Percentiles rank a stretch among this genome's conserved stretches.
These are phyloP conservation scores for Penicillium nucicola DNA, from an alignment of 495 filamentous ascomycete genomes.

Conservation along the genomic window DNA sequence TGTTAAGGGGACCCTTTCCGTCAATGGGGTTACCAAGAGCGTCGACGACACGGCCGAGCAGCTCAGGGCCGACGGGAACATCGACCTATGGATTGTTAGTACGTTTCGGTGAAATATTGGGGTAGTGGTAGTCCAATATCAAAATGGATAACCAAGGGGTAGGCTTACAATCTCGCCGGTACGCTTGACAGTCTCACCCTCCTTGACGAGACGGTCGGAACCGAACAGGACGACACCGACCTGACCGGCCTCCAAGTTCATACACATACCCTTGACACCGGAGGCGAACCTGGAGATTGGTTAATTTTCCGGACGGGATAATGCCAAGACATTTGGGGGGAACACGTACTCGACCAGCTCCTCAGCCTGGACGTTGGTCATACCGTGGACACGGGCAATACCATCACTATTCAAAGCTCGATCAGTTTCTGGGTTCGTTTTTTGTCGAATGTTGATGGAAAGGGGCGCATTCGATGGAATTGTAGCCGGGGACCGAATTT, in stretches of 20 bases:
- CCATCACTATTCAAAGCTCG: constrained; percentile 71
- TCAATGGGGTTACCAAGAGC: constrained; percentile 98
- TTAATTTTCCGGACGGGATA: constrained; percentile 33
- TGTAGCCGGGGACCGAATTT: constrained; percentile 34
- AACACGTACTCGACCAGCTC: constrained; percentile 96
- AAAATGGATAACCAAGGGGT: background rate
- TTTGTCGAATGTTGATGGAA: constrained; percentile 8
- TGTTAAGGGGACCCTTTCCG: constrained; percentile 94
- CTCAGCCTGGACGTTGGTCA: constrained; percentile 99
- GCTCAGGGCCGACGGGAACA: constrained; percentile 87
- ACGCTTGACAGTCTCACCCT: constrained; percentile 99
- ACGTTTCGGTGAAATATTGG: background rate
- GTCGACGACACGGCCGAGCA: constrained; percentile 97
- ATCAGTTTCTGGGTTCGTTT: constrained; percentile 17
- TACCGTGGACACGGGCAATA: constrained; percentile 99
- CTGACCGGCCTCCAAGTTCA: constrained; percentile 99
- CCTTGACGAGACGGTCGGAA: constrained; percentile 99
- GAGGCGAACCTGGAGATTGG: constrained; percentile 81
- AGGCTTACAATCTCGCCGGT: constrained; percentile 94
- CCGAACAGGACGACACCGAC: constrained; percentile 99
- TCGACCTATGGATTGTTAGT: constrained; percentile 68
- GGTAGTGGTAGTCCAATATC: constrained; percentile 7
- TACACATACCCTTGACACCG: constrained; percentile 99
- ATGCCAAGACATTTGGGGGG: constrained; percentile 20
- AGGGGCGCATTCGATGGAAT: constrained; percentile 27